These are phyloP conservation scores for Cyphellophora europaea DNA, from an alignment of 2,329 filamentous ascomycete species.

Conservation along the genomic window DNA sequence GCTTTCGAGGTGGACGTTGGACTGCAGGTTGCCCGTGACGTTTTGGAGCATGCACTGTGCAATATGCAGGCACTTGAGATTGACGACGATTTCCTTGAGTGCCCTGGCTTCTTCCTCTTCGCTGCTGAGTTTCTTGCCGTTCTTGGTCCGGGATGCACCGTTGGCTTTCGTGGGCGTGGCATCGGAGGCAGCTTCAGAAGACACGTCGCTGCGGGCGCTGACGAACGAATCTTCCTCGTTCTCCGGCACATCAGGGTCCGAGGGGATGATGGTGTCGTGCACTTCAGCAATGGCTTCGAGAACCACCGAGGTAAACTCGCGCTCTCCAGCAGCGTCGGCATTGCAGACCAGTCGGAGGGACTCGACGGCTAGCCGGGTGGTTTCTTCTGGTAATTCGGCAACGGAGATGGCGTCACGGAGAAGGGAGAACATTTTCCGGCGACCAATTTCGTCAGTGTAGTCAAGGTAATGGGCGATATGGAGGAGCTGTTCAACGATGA, in stretches of 20 bases:
- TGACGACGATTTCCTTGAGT: conserved; percentile 85
- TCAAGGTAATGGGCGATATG: conserved; percentile 87
- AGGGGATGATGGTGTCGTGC: conserved; percentile 72
- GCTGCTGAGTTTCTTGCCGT: conserved; percentile 7
- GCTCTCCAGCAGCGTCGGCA: conserved; percentile 37
- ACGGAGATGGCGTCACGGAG: conserved; percentile 78
- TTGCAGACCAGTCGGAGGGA: conserved; percentile 77
- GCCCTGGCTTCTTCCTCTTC: conserved; percentile 55
- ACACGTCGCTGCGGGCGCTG: conserved; percentile 79
- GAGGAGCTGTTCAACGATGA: conserved; percentile 89
- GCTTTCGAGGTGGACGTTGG: conserved; percentile 85
- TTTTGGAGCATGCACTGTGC: conserved; percentile 97
- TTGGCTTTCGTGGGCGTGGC: conserved; percentile 17
- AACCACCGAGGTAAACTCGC: conserved; percentile 46
- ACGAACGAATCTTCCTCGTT: conserved; percentile 82
- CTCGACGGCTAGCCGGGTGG: conserved; percentile 78
- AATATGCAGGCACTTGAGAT: conserved; percentile 96
- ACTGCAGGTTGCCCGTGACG: conserved; percentile 75
- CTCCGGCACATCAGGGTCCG: conserved; percentile 29
- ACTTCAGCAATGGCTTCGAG: conserved; percentile 94
- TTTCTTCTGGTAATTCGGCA: conserved; percentile 81
- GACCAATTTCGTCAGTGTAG: conserved; percentile 94
- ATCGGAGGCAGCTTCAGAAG: conserved; percentile 49
- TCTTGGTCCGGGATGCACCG: not conserved
- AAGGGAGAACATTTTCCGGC: conserved; percentile 90